Base-by-base conservation (phyloP, 140 eudicot genomes). In the Bidens hawaiensis region DNA sequence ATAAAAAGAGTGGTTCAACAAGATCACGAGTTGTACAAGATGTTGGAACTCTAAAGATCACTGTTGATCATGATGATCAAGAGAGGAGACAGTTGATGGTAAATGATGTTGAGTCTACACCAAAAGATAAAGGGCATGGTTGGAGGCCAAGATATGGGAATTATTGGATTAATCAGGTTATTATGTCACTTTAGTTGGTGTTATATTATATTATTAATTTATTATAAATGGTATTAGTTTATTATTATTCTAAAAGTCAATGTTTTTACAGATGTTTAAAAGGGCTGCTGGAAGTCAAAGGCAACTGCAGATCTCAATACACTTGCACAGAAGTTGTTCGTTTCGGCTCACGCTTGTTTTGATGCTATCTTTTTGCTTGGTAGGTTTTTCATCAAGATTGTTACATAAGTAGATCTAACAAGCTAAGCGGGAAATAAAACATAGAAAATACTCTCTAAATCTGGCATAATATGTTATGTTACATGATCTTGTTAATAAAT, bases 311-410 rank as follows among this genome's bases (percentile, higher is more conserved):
- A 60, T 70, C 58, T 65, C 72, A 1, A 68, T 72, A 58, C 64
- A 62, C 65, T 62, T 69, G 60, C 83, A 73, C 5, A 64, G 72
- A 50, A 72, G 72, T 55, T 48, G 77, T 38, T 74, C 94, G n/a
- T 66, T 83, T 45, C 94, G 81, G 26, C 68, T 77, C 46, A 71
- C 64, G 21, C 82, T 89, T 65, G 82, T 60, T 59, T 70, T 86
- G 67, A 78, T 89, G 94, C 78, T 10, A 71, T 86, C 28, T 79
- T 89, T 65, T 66, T 89, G 67, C 72, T 89, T 27, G 97, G 97
- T 89, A 79, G 68, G 86, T 28, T 57, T 27, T 34, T 56, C 62
- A 16, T 42, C 56, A n/a, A n/a, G 68, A 9, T 43, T 45, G 41
- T 28, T 43, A 45, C 4, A 45, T 26, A 10, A 17, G 14, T 26